phyloP scores from a whole-genome alignment of 2,329 filamentous ascomycete genomes.

The Curvularia eragrostidis region DNA sequence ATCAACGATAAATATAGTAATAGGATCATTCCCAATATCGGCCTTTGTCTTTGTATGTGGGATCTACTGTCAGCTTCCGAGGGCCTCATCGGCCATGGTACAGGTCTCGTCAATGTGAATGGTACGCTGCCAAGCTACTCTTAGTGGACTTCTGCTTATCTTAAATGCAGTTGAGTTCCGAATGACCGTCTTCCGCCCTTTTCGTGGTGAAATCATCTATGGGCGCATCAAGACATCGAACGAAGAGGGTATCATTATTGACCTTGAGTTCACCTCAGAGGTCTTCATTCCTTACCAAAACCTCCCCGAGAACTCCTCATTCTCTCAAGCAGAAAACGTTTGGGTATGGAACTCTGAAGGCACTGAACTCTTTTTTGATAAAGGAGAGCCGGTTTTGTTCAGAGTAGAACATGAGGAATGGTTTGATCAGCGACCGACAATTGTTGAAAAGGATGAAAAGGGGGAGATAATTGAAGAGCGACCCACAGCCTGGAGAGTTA shows the following conservation, averaged over 20 bases:
- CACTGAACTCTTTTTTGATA: conserved; percentile 82
- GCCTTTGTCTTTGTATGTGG: conserved; percentile 91
- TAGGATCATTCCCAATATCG: conserved; percentile 94
- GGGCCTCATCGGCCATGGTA: conserved; percentile 90
- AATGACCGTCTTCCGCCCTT: conserved; percentile 91
- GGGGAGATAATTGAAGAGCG: conserved; percentile 68
- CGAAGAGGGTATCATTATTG: conserved; percentile 75
- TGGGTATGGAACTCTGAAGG: conserved; percentile 85
- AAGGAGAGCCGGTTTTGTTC: conserved; percentile 86
- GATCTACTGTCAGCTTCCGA: conserved; percentile 90
- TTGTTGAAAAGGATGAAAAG: conserved; percentile 68
- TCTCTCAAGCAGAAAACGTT: conserved; percentile 75
- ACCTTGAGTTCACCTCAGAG: conserved; percentile 92
- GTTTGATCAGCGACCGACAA: conserved; percentile 89
- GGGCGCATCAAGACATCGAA: conserved; percentile 81
- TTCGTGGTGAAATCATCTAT: conserved; percentile 90
- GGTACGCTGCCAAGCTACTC: conserved; percentile 58
- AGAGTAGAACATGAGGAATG: conserved; percentile 87
- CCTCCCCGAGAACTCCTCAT: conserved; percentile 60
- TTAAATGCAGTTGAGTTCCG: conserved; percentile 78
- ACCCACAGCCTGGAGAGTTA: conserved; percentile 74
- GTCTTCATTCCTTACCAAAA: conserved; percentile 71
- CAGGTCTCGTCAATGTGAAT: conserved; percentile 92
- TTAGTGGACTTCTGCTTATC: background rate
- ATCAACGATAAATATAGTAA: conserved; percentile 98